Conservation (phyloP, 1,284 basidiomycete species). For the Boletellus deceptivus region DNA sequence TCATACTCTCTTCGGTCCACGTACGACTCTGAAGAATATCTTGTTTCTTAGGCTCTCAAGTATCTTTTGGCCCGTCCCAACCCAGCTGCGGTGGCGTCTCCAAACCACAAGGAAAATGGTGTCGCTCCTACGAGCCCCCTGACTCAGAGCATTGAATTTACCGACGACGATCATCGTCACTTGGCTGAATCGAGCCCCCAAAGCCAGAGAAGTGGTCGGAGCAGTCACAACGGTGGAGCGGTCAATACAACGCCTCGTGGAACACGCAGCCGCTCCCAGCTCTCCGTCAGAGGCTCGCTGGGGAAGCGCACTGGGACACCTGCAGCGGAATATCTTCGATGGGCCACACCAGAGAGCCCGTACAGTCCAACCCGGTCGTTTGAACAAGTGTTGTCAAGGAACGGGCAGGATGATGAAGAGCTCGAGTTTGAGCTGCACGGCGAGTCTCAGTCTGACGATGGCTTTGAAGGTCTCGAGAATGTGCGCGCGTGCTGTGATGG, state of each 20-base stretch:
- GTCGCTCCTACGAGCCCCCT: constrained; percentile 52
- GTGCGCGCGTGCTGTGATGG: constrained; percentile 95
- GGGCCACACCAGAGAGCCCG: constrained; percentile 64
- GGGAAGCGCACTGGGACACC: constrained; percentile 86
- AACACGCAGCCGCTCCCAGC: constrained; percentile 70
- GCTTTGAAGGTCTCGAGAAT: constrained; percentile 92
- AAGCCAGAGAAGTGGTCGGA: constrained; percentile 66
- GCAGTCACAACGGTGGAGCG: constrained; percentile 52
- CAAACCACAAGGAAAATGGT: constrained; percentile 39
- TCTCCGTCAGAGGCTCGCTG: constrained; percentile 68
- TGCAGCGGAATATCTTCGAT: constrained; percentile 83
- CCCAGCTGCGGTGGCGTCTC: constrained; percentile 41
- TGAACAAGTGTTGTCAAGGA: constrained; percentile 51
- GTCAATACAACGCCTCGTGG: constrained; percentile 76
- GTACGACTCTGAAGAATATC: constrained; percentile 10
- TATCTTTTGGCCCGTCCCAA: constrained; percentile 77
- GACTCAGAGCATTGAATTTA: constrained; percentile 46
- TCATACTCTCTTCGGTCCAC: constrained; percentile 11
- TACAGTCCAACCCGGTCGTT: constrained; percentile 69
- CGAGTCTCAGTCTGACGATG: constrained; percentile 73
- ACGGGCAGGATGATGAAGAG: constrained; percentile 55
- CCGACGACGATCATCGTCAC: constrained; percentile 48
- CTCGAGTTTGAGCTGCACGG: constrained; percentile 82
- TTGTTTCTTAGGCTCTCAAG: constrained; percentile 64
- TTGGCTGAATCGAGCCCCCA: constrained; percentile 57